These are phyloP conservation scores for Kregervanrija pseudodelftensis DNA, from an alignment of 805 yeast species.

Conservation along the genomic window DNA sequence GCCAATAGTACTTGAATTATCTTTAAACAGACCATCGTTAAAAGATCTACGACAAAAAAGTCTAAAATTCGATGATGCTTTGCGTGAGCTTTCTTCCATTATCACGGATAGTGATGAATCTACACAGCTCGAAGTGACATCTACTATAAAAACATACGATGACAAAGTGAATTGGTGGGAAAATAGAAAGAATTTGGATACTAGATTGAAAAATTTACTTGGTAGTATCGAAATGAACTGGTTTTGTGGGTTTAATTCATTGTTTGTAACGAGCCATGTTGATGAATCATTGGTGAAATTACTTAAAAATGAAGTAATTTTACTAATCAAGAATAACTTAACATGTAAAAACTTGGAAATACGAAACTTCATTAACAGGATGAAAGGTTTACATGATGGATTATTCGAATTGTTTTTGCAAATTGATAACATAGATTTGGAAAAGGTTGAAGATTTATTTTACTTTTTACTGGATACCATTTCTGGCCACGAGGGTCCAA, in stretches of 20 bases:
- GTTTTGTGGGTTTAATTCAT: slow-evolving; percentile 71
- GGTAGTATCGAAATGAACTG: slow-evolving; percentile 52
- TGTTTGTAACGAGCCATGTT: slow-evolving; percentile 38
- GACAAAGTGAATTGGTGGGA: slow-evolving; percentile 78
- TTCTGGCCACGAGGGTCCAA: slow-evolving; percentile 11
- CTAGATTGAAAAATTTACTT: slow-evolving; percentile 45
- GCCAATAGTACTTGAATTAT: slow-evolving; percentile 44
- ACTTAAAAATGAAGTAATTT: slow-evolving; percentile 33
- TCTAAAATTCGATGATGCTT: slow-evolving; percentile 39
- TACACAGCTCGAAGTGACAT: slow-evolving; percentile 47
- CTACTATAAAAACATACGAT: slow-evolving; percentile 44
- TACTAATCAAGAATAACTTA: slow-evolving; percentile 35
- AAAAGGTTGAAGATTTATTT: slow-evolving; percentile 50
- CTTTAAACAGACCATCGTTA: slow-evolving; percentile 44
- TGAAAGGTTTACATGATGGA: slow-evolving; percentile 3
- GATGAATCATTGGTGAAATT: slow-evolving; percentile 19
- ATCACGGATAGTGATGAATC: slow-evolving; percentile 56
- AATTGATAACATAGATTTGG: slow-evolving; percentile 2
- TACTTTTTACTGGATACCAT: slow-evolving; percentile 55
- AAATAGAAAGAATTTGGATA: slow-evolving; percentile 54
- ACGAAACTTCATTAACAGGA: not conserved
- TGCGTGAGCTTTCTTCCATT: slow-evolving; percentile 40
- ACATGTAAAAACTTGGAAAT: slow-evolving; percentile 36
- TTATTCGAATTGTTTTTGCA: slow-evolving; percentile 9
- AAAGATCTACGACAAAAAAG: slow-evolving; percentile 36